Evolutionary conservation across 306 rosid genomes (phyloP).

Genomic region (Cicer pinnatifidum): DNA sequence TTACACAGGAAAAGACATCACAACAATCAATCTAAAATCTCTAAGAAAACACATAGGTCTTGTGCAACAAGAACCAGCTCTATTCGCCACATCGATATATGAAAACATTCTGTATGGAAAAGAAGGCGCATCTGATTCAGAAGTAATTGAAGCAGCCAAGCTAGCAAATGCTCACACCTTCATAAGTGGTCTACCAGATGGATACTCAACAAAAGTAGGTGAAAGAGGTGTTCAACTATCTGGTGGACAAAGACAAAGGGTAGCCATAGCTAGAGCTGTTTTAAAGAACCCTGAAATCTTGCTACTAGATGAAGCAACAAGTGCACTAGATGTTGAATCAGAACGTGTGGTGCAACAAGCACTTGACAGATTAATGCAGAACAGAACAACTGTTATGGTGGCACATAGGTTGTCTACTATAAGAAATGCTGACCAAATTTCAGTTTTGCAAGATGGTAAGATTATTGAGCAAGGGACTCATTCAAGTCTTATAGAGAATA

Average conservation of each 20-base stretch:
- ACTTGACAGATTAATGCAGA: conserved; percentile 78
- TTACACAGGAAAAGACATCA: conserved; percentile 89
- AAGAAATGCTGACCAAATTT: conserved; percentile 84
- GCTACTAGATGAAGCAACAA: conserved; percentile 87
- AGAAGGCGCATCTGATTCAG: conserved; percentile 86
- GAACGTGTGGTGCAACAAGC: conserved; percentile 90
- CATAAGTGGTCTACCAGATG: conserved; percentile 87
- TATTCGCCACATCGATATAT: conserved; percentile 80
- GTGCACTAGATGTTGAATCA: conserved; percentile 88
- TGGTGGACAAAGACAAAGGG: conserved; percentile 89
- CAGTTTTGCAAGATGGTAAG: conserved; percentile 87
- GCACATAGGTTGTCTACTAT: conserved; percentile 94
- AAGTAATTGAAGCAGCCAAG: conserved; percentile 88
- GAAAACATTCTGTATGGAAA: conserved; percentile 87
- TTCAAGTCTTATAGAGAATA: conserved; percentile 72
- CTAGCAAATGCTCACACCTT: conserved; percentile 87
- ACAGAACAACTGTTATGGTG: conserved; percentile 85
- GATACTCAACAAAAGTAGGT: conserved; percentile 92
- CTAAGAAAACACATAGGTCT: conserved; percentile 85
- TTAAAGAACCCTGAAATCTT: conserved; percentile 83
- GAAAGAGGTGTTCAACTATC: conserved; percentile 95
- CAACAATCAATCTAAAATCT: conserved; percentile 72
- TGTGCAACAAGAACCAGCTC: conserved; percentile 97
- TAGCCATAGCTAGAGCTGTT: conserved; percentile 92
- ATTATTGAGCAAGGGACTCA: conserved; percentile 93